Base-by-base conservation (phyloP, 257 asterid species). In the Nicotiana benthamiana region DNA sequence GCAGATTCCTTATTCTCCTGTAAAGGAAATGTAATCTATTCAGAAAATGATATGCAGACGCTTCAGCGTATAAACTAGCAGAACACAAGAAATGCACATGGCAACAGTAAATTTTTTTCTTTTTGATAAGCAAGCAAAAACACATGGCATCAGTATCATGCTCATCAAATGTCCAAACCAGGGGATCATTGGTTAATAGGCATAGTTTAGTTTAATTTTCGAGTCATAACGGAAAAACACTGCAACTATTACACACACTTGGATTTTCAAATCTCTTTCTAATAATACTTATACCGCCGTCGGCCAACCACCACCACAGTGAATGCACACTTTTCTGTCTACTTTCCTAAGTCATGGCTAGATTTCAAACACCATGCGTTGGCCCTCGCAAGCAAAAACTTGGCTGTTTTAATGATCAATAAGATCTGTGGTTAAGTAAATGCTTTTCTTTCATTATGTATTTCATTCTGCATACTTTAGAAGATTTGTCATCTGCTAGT, bases 1-100 rank as follows among this genome's bases (percentile, higher is more conserved):
- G 91, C 64, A 62, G 88, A 26, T 68, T 85, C 90, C 61, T 85
- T 91, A 28, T 85, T 89, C 78, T 72, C 97, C 98, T 95, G 89
- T 76, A 81, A 10, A 83, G 67, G 46, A 64, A 12, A 51, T 75
- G 22, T 76, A 83, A 53, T 16, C 30, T 20, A 34, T 62, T 54
- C 68, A 79, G 34, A 30, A 53, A 82, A 52, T 20, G 46, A n/a
- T 70, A 66, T 79, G 75, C 80, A 61, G 59, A 72, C 63, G 22
- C 60, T 54, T 32, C 18, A 63, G 77, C 13, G 18, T 13, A 54
- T 36, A 27, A 80, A 68, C 34, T 46, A 40, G 60, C 80, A 68
- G 53, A 15, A 36, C 61, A 80, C 63, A 27, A 20, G 26, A 43
- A 65, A 62, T 22, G 46, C 36, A 62, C 60, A 68, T 11, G 20